Evolutionary conservation across 106 monocot species (phyloP).

Genomic region (Allium sativum): DNA sequence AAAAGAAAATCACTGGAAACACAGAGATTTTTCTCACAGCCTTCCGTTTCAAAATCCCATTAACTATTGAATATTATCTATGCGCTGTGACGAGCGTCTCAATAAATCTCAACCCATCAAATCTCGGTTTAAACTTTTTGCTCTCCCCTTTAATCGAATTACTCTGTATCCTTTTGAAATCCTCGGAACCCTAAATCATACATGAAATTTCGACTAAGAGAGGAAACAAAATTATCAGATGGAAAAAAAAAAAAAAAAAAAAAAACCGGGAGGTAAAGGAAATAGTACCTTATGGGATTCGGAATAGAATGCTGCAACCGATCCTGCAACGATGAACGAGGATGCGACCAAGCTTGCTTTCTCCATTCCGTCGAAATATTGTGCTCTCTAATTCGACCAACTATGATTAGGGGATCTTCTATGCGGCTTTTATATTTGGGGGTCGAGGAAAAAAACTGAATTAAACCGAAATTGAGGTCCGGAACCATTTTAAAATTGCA

Average conservation of each 20-base stretch:
- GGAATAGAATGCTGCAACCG: conserved; percentile 2
- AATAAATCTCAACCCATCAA: conserved; percentile 33
- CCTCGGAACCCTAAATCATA: conserved; percentile 3
- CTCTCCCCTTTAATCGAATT: neutral
- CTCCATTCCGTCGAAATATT: conserved; percentile 12
- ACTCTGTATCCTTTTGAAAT: neutral
- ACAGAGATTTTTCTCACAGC: too few species aligned
- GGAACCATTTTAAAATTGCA: too few species aligned
- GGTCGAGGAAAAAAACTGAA: neutral
- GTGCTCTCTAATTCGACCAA: too few species aligned
- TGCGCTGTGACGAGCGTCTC: conserved; percentile 40
- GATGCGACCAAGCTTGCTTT: conserved; percentile 18
- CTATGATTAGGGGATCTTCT: too few species aligned
- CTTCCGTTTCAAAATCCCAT: neutral
- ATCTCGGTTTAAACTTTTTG: conserved; percentile 24
- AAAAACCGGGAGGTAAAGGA: too few species aligned
- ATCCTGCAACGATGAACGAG: conserved; percentile 14
- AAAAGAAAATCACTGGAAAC: too few species aligned
- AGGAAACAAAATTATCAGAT: neutral
- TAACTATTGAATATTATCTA: conserved; percentile 9
- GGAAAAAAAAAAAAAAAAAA: neutral
- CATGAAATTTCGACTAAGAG: neutral
- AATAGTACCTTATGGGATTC: neutral
- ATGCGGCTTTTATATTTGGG: neutral
- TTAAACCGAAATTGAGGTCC: conserved; percentile 1